Base-by-base conservation (phyloP, 352 stramenopile species). In the Pythium sukuiense region DNA sequence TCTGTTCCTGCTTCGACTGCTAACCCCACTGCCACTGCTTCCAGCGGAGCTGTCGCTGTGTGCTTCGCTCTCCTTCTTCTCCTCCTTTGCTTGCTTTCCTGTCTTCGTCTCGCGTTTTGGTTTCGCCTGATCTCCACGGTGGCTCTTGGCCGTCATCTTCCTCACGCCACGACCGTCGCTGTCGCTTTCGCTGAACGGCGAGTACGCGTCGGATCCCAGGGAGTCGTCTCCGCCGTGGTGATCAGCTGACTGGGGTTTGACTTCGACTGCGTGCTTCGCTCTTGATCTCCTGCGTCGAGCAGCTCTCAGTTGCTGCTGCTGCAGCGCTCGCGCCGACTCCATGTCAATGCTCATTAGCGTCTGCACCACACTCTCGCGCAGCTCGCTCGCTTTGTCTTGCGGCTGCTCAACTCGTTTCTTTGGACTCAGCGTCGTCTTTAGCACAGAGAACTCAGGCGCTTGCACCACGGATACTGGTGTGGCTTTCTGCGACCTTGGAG, bases 281-380 rank as follows among this genome's bases (percentile, higher is more conserved):
- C 26, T 6, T 8, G 27, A 18, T 49, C 55, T 29, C 24, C 46
- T 24, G n/a, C 27, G 37, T 27, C n/a, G 33, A 29, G 29, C 45
- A 4, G 45, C 45, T 52, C 45, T 52, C 45, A 30, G 45, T 29
- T 52, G 45, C 7, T 49, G 13, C 6, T 43, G 27, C 30, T 61
- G 46, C 26, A 86, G 33, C 20, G 52, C 65, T 37, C 65, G 54
- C 1, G 70, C 72, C 12, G 76, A 84, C 8, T 83, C 76, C 6
- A 79, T 53, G 45, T 87, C 79, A 54, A 85, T 74, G 32, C 70
- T 83, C 68, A 87, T 49, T 14, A 81, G 67, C 14, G 74, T 72
- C 48, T 87, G 66, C 45, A 87, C 61, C 27, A 85, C 50, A 37
- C 70, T 75, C 30, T 56, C 33, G 0, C 49, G 67, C 20, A 63